phyloP scores from a whole-genome alignment of 2,329 filamentous ascomycete species.

The Phialocephala sp. region DNA sequence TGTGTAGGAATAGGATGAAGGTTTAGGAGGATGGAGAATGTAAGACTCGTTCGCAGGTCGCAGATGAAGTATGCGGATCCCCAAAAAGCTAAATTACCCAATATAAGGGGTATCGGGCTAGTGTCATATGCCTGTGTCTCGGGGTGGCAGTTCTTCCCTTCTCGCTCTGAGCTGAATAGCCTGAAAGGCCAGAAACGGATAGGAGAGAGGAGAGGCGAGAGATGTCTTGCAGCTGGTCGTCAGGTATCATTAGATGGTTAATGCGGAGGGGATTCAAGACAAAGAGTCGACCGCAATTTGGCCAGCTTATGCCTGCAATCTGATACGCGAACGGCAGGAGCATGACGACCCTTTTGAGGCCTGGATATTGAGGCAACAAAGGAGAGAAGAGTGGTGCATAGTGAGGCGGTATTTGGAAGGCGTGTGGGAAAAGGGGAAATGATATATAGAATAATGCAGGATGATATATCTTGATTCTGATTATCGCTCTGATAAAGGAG shows the following conservation, averaged over 20 bases:
- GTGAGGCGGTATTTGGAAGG: conserved; percentile 4
- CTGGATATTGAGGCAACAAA: conserved; percentile 18
- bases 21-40: not conserved
- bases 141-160: conserved; percentile 14
- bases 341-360: conserved; percentile 15
- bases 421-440: not conserved
- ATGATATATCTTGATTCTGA: not conserved
- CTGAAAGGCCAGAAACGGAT: conserved; percentile 4
- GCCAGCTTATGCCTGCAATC: conserved; percentile 29
- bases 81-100: conserved; percentile 25
- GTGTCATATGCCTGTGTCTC: conserved; percentile 20
- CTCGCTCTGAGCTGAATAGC: conserved; percentile 13
- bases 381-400: conserved; percentile 9
- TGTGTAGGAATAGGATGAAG: conserved; percentile 7
- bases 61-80: conserved; percentile 23
- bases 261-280: conserved; percentile 18
- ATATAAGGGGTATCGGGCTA: conserved; percentile 24
- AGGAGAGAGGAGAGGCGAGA: conserved; percentile 3
- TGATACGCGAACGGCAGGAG: conserved; percentile 25
- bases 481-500: not conserved
- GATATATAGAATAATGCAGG: not conserved
- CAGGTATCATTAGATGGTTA: conserved; percentile 16
- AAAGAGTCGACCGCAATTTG: conserved; percentile 15
- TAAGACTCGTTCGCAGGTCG: conserved; percentile 1
- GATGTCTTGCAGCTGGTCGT: conserved; percentile 18